These are phyloP conservation scores for Eustoma russellianum DNA, from an alignment of 257 asterid species.

Conservation along the genomic window DNA sequence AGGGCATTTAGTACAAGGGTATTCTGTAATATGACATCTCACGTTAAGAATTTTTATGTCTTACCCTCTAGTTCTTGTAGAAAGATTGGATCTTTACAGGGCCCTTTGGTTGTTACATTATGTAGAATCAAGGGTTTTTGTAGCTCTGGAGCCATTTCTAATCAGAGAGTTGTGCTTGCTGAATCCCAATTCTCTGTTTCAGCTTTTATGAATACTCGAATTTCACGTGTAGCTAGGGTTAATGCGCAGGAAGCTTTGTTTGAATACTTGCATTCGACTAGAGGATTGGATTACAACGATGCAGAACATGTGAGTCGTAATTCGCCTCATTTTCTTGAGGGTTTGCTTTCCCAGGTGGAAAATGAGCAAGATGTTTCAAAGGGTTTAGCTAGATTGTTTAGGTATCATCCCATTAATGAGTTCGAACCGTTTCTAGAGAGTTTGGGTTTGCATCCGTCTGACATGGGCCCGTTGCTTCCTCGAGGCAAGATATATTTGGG, in stretches of 20 bases:
- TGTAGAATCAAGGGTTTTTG: conserved; percentile 9
- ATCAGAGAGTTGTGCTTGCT: not conserved
- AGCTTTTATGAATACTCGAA: conserved; percentile 2
- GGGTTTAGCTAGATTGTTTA: conserved; percentile 49
- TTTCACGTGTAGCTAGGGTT: conserved; percentile 27
- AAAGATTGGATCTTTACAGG: not conserved
- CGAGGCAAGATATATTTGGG: conserved; percentile 47
- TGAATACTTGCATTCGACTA: conserved; percentile 76
- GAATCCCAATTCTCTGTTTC: conserved; percentile 12
- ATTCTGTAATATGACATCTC: conserved; percentile 15
- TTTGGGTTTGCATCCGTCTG: conserved; percentile 56
- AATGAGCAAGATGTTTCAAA: conserved; percentile 46
- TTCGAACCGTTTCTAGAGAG: conserved; percentile 93
- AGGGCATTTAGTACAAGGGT: conserved; percentile 10
- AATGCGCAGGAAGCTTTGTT: conserved; percentile 75
- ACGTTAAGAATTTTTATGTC: conserved; percentile 5
- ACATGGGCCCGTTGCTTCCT: conserved; percentile 47
- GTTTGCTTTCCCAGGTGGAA: conserved; percentile 38
- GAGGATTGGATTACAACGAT: conserved; percentile 63
- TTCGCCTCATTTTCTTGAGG: conserved; percentile 55
- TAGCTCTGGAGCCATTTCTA: not conserved
- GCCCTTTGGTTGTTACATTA: not conserved
- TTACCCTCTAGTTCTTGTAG: not conserved
- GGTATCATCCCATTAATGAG: conserved; percentile 81
- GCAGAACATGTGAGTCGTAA: conserved; percentile 87